phyloP scores from a whole-genome alignment of 2,329 filamentous ascomycete species.

The Fusarium kyushuense region DNA sequence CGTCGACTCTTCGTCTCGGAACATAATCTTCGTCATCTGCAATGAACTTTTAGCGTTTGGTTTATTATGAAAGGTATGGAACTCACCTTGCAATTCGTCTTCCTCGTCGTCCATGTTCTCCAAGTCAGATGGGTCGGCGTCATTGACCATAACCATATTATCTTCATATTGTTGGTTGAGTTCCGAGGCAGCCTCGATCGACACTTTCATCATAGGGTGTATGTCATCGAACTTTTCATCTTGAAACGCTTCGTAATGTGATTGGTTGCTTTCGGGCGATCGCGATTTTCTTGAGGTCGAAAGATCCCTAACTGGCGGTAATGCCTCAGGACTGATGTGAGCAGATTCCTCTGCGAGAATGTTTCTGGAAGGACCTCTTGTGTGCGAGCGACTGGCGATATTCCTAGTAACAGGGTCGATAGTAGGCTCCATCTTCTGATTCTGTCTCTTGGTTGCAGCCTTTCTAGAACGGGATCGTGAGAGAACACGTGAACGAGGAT shows the following conservation, averaged over 20 bases:
- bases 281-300: neutral
- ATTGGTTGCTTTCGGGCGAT: neutral
- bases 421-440: too few species aligned
- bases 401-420: neutral
- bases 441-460: neutral
- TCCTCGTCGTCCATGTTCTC: neutral
- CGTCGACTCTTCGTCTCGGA: neutral
- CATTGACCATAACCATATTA: neutral
- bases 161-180: constrained; percentile 12
- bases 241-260: neutral
- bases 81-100: neutral
- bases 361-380: neutral
- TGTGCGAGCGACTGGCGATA: neutral
- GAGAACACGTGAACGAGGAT: neutral
- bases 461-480: too few species aligned
- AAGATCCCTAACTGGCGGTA: neutral
- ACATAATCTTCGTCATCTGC: neutral
- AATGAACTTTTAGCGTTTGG: neutral
- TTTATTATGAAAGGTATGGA: neutral
- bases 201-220: constrained; percentile 6
- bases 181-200: neutral
- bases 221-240: neutral
- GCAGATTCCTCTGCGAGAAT: neutral
- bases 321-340: neutral
- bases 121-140: neutral